Conservation (phyloP, 2,329 filamentous ascomycete species). For the Sporothrix dimorphospora region DNA sequence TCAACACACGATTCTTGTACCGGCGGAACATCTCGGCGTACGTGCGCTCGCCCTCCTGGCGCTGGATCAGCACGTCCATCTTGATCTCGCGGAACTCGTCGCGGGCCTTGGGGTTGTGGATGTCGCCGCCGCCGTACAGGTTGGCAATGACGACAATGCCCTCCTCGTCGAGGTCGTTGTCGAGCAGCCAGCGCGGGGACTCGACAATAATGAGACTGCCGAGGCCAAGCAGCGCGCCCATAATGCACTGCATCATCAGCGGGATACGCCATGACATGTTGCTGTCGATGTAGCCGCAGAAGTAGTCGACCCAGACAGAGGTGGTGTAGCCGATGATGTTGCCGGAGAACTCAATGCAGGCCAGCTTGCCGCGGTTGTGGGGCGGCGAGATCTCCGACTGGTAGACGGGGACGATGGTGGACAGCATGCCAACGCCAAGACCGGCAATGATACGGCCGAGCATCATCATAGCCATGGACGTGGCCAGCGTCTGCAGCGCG, state of each 20-base stretch:
- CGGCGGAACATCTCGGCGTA: constrained; percentile 94
- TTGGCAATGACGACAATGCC: constrained; percentile 98
- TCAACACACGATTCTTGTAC: constrained; percentile 90
- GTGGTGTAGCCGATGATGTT: constrained; percentile 96
- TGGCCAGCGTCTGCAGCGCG: constrained; percentile 79
- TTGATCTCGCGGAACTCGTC: constrained; percentile 99
- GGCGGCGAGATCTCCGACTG: constrained; percentile 95
- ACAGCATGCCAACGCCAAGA: constrained; percentile 83
- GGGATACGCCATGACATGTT: constrained; percentile 90
- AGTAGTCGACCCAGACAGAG: constrained; percentile 98
- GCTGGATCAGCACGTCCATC: constrained; percentile 91
- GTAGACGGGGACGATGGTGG: constrained; percentile 90
- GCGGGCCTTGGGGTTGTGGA: constrained; percentile 87
- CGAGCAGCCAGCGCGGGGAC: constrained; percentile 94
- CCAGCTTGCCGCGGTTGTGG: constrained; percentile 92
- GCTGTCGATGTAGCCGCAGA: constrained; percentile 85
- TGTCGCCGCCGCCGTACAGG: constrained; percentile 92
- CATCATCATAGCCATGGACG: constrained; percentile 87
- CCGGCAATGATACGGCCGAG: constrained; percentile 81
- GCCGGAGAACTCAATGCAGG: constrained; percentile 96
- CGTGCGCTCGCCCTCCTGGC: constrained; percentile 90
- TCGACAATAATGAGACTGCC: constrained; percentile 95
- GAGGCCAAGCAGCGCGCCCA: constrained; percentile 82
- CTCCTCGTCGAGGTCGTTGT: constrained; percentile 97
- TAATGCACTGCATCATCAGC: constrained; percentile 87